phyloP scores from a whole-genome alignment of 192 early-diverging fungal genomes.

The Coemansia sp. region DNA sequence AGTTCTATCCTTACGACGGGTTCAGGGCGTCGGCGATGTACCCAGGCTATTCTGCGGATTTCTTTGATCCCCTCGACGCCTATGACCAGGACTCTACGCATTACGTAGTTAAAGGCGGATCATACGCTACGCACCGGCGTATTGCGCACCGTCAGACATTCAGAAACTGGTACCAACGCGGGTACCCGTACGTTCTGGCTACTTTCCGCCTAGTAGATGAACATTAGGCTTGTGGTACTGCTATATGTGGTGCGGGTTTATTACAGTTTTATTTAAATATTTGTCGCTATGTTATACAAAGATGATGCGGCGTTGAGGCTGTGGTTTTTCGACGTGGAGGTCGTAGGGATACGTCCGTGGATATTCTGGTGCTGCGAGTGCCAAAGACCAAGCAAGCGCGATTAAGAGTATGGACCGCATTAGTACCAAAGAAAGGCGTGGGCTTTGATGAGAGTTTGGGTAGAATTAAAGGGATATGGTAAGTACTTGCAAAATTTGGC shows the following conservation, averaged over 20 bases:
- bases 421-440: not conserved
- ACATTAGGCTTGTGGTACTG: not conserved
- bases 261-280: not conserved
- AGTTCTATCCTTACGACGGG: conserved; percentile 62
- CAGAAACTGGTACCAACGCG: conserved; percentile 91
- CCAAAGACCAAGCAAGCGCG: not conserved
- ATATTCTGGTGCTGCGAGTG: not conserved
- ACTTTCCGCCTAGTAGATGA: conserved; percentile 63
- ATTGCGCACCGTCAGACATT: conserved; percentile 73
- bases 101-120: conserved; percentile 78
- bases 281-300: conserved; percentile 10
- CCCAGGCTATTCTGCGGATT: conserved; percentile 90
- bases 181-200: conserved; percentile 83
- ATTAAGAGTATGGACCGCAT: not conserved
- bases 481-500: too few relatives aligned
- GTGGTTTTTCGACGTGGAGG: conserved; percentile 36
- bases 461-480: too few relatives aligned
- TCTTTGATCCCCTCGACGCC: conserved; percentile 72
- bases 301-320: conserved; percentile 14
- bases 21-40: conserved; percentile 72
- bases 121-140: conserved; percentile 85
- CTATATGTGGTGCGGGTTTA: not conserved
- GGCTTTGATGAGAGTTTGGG: too few relatives aligned
- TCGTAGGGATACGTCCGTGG: conserved; percentile 31
- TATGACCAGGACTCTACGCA: conserved; percentile 61